Base-by-base conservation (phyloP, 805 yeast species). In the Yamadazyma phyllophila region DNA sequence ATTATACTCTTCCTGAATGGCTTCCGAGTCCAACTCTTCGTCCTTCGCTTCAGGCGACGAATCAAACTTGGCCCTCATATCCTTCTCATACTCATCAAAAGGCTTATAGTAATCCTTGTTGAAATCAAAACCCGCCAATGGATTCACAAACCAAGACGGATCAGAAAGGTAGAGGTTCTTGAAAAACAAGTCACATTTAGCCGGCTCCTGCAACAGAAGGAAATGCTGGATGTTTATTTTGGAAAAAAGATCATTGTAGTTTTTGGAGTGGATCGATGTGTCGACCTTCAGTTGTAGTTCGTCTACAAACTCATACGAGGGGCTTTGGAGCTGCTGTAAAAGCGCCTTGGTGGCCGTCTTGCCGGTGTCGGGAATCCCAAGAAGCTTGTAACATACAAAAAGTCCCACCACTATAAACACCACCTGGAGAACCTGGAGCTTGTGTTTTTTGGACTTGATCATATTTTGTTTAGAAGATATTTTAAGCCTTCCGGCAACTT, bases 141-240 rank as follows among this genome's bases (percentile, higher is more conserved):
- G 63, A 20, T 54, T 52, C 10, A 54, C 42, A 4, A 34, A 32
- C 55, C 63, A 61, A 8, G 55, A 41, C 2, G 43, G 13, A 14
- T 55, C 50, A 4, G 29, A n/a, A 4, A 17, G 24, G 31, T 44
- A 43, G 13, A 53, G 32, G 13, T 49, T 47, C n/a, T 55, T 49
- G 46, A 61, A 60, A 45, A 52, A 62, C 7, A 51, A 41, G 20
- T 57, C 55, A 53, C 67, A 62, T 32, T 63, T 47, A n/a, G 52
- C 48, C 12, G 35, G 26, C 33, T 43, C 43, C 3, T 26, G n/a
- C 13, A 38, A 39, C 2, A 26, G n/a, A 10, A 37, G 14, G 17
- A 38, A 44, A 7, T 43, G 41, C 10, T 44, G 43, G n/a, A 46
- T 31, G 9, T 39, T 29, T 17, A 49, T 34, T 31, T 48, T 49